A percentile compares a stretch with the other conserved stretches of the same genome.
Conservation (phyloP, 495 filamentous ascomycete species). For the Durotheca rogersii region DNA sequence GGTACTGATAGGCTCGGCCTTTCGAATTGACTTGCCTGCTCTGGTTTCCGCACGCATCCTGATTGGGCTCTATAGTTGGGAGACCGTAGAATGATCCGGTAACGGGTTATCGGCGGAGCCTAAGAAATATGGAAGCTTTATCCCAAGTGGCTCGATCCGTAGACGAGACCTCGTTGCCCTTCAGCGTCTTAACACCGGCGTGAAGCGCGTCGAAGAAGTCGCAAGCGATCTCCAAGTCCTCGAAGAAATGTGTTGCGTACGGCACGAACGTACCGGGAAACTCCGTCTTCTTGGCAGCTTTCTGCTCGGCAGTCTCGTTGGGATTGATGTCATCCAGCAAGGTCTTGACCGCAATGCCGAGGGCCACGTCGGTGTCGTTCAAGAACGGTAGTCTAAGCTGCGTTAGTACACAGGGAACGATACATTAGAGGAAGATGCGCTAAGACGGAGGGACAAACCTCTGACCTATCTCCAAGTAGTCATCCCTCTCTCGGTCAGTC, state of each 20-base stretch:
- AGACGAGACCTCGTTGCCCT: slow-evolving; percentile 57
- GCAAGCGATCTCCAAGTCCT: slow-evolving; percentile 78
- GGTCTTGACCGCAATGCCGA: slow-evolving; percentile 88
- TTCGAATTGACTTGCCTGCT: neutral
- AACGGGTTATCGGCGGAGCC: slow-evolving; percentile 27
- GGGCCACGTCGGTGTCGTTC: slow-evolving; percentile 75
- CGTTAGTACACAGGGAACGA: slow-evolving; percentile 38
- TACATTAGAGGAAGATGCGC: slow-evolving; percentile 1
- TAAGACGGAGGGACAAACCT: slow-evolving; percentile 54
- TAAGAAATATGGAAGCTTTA: slow-evolving; percentile 65
- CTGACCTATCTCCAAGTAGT: slow-evolving; percentile 69
- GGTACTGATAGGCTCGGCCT: neutral
- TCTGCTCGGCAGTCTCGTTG: slow-evolving; percentile 59
- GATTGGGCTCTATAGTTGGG: neutral
- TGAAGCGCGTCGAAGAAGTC: slow-evolving; percentile 81
- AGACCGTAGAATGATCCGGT: neutral
- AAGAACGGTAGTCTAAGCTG: slow-evolving; percentile 77
- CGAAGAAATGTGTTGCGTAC: slow-evolving; percentile 69
- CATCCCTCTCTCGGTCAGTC: slow-evolving; percentile 66
- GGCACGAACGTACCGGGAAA: slow-evolving; percentile 70
- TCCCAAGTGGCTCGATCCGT: slow-evolving; percentile 62
- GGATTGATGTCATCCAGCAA: slow-evolving; percentile 81
- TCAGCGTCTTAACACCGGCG: slow-evolving; percentile 64
- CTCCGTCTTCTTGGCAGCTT: slow-evolving; percentile 55
- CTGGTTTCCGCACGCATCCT: neutral